Evolutionary conservation across 192 early-diverging fungal species (phyloP), one percentile per base, ranked within the genome.

Genomic region (Coemansia sp.): DNA sequence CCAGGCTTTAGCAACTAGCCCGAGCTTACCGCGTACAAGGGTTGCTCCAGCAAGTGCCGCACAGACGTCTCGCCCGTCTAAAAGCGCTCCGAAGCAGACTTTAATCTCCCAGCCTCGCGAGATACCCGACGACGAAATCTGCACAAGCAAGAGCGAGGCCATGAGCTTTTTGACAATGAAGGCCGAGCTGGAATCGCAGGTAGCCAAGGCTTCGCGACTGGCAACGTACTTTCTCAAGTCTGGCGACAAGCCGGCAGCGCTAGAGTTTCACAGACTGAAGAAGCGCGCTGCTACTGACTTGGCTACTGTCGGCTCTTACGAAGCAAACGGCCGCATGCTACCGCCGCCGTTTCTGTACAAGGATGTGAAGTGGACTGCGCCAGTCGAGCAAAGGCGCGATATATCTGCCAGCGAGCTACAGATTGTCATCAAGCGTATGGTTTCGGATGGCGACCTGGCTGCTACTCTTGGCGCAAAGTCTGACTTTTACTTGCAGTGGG

Each of bases 401-500:
- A 80, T 80, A 20, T 70, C 68, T 9, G 66, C 69, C 10, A 67
- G 67, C 40, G 71, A 80, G 59, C 53, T 80, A 18, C 77, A 80
- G 59, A 37, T 80, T 8, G 61, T 42, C 1, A 61, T 80, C 36
- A 46, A 63, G 39, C 77, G 77, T 2, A 39, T 80, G 34, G 62
- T 65, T 8, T 80, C 77, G 2, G 69, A 66, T 14, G 77, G 77
- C 65, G 77, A 80, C 35, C 59, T 80, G 40, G 68, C 67, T 10
- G 67, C 72, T 18, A 80, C 77, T 16, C 68, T 80, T 58, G 65
- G 62, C 40, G 69, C 72, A 35, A 31, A 57, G 23, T 48, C 55
- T 0, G 72, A 74, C 51, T 80, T 74, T 50, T 80, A 65, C 45
- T 37, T 80, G n/a, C 77, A 80, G 55, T 80, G 77, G 77, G 65